phyloP scores from a whole-genome alignment of 2,329 filamentous ascomycete species.

The Calonectria pseudoturangicola region DNA sequence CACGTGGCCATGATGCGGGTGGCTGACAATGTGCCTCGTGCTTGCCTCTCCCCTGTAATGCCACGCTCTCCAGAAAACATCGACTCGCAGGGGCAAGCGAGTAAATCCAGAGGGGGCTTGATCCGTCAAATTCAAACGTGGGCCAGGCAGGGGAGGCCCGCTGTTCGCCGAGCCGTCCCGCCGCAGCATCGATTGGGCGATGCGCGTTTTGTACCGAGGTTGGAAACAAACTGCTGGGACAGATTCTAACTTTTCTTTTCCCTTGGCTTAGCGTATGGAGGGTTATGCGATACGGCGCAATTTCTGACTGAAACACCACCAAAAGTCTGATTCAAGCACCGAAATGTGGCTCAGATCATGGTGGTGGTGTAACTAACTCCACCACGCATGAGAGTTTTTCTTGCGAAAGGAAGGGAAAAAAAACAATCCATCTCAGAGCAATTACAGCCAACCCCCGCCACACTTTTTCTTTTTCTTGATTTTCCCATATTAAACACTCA shows the following conservation, averaged over 20 bases:
- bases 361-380: neutral
- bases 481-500: neutral
- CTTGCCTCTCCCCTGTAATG: constrained; percentile 31
- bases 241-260: constrained; percentile 24
- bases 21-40: constrained; percentile 40
- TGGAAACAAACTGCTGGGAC: constrained; percentile 33
- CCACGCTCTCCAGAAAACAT: constrained; percentile 28
- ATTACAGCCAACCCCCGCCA: neutral
- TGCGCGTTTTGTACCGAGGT: constrained; percentile 39
- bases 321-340: constrained; percentile 20
- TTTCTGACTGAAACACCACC: constrained; percentile 20
- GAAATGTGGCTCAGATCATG: constrained; percentile 15
- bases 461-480: neutral
- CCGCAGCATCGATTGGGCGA: constrained; percentile 31
- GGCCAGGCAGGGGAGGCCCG: constrained; percentile 37
- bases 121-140: constrained; percentile 34
- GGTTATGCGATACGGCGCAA: constrained; percentile 22
- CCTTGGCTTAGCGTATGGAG: neutral
- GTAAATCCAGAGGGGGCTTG: constrained; percentile 36
- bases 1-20: constrained; percentile 38
- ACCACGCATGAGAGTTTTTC: constrained; percentile 7
- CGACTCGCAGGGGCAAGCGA: constrained; percentile 20
- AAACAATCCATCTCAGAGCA: neutral
- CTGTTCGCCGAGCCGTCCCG: constrained; percentile 42
- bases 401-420: neutral